Evolutionary conservation across 192 early-diverging fungal species (phyloP).

Genomic region (Blastocladiella britannica): DNA sequence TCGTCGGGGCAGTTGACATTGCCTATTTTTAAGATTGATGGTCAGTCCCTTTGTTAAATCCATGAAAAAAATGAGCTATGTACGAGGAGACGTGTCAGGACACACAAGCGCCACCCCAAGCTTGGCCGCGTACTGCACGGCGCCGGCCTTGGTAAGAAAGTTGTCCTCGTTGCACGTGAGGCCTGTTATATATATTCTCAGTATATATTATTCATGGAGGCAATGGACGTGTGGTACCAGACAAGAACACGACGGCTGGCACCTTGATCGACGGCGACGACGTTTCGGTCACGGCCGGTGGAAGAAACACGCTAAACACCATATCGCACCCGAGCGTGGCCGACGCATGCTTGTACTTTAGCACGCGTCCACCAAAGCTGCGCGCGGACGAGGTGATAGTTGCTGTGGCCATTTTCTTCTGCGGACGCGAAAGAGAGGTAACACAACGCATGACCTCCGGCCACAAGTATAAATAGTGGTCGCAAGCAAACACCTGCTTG

Average conservation of each 20-base stretch:
- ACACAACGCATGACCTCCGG: no score
- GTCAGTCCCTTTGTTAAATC: not conserved
- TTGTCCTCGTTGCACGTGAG: conserved; percentile 73
- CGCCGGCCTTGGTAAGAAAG: conserved; percentile 68
- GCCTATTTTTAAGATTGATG: not conserved
- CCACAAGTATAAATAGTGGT: no score
- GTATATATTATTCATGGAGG: not conserved
- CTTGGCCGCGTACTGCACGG: conserved; percentile 35
- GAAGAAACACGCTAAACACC: conserved; percentile 57
- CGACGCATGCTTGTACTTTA: conserved; percentile 54
- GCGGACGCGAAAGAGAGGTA: no score
- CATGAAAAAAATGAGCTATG: conserved; percentile 1
- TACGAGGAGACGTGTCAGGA: conserved; percentile 74
- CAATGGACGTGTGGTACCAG: not conserved
- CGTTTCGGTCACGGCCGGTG: conserved; percentile 13
- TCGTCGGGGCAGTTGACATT: conserved; percentile 45
- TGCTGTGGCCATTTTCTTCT: no score
- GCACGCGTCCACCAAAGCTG: conserved; percentile 41
- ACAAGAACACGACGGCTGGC: not conserved
- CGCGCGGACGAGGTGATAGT: conserved; percentile 29
- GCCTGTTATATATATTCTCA: no score
- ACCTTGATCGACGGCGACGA: not conserved
- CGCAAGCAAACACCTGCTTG: no score
- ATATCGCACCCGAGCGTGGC: conserved; percentile 39
- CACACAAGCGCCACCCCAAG: conserved; percentile 52